Conservation (phyloP, 2,329 filamentous ascomycete genomes). For the Diplodia seriata region DNA sequence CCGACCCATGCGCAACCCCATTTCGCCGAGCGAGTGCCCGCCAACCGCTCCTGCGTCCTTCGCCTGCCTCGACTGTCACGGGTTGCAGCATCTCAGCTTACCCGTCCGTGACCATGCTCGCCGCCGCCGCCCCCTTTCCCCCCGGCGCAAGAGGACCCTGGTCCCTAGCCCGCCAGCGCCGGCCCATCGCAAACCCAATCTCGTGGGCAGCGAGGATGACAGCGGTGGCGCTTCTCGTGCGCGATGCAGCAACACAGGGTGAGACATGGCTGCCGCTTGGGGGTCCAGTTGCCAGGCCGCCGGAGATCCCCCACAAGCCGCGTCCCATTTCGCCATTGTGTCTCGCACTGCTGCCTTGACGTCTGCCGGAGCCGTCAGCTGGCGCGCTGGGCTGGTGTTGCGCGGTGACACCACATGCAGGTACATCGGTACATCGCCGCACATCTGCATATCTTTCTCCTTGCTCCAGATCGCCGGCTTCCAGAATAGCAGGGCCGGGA, state of each 20-base stretch:
- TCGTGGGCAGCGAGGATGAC: not conserved
- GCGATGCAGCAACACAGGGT: not conserved
- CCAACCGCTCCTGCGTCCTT: not conserved
- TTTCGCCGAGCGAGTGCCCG: slow-evolving; percentile 25
- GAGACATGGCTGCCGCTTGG: slow-evolving; percentile 23
- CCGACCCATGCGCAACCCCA: not conserved
- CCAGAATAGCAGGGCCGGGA: not conserved
- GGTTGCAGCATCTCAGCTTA: slow-evolving; percentile 2
- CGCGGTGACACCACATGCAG: slow-evolving; percentile 20
- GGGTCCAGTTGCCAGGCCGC: not conserved
- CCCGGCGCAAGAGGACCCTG: not conserved
- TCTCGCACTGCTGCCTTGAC: not conserved
- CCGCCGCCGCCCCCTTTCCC: not conserved
- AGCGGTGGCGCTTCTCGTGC: slow-evolving; percentile 4
- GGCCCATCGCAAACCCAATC: not conserved
- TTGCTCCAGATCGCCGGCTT: slow-evolving; percentile 17
- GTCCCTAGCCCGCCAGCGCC: no score
- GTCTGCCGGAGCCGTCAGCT: slow-evolving; percentile 2
- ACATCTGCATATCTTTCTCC: slow-evolving; percentile 23
- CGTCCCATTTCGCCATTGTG: not conserved
- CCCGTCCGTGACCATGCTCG: slow-evolving; percentile 1
- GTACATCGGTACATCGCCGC: slow-evolving; percentile 14
- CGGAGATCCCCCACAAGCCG: slow-evolving; percentile 28
- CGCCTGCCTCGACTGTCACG: not conserved
- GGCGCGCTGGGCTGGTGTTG: not conserved